Evolutionary conservation across 2,329 filamentous ascomycete genomes (phyloP).

Genomic region (Hymenoscyphus linearis): DNA sequence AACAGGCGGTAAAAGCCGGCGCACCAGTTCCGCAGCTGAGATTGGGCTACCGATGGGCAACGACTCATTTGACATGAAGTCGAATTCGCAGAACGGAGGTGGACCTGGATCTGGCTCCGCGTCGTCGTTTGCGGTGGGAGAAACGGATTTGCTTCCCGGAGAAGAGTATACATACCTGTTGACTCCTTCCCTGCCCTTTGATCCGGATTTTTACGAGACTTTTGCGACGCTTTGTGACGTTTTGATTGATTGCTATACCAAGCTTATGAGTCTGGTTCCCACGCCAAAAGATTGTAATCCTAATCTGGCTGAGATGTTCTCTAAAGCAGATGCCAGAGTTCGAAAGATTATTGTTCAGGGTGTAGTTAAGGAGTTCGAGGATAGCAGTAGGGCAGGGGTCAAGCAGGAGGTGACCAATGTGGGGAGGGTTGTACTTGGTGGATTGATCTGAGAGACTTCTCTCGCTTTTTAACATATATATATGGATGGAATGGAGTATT

Average conservation of each 20-base stretch:
- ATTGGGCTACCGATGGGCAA: constrained; percentile 49
- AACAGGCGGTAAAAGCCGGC: constrained; percentile 48
- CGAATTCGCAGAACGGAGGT: constrained; percentile 36
- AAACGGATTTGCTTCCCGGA: constrained; percentile 65
- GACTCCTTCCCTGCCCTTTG: constrained; percentile 89
- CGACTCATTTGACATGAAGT: constrained; percentile 43
- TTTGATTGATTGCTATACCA: constrained; percentile 84
- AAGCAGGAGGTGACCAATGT: constrained; percentile 80
- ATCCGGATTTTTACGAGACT: constrained; percentile 94
- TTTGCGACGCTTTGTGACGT: constrained; percentile 95
- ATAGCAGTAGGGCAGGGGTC: constrained; percentile 68
- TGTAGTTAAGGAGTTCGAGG: constrained; percentile 89
- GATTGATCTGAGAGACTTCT: constrained; percentile 55
- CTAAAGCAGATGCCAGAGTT: constrained; percentile 80
- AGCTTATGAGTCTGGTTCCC: constrained; percentile 69
- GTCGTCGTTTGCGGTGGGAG: constrained; percentile 47
- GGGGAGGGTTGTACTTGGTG: constrained; percentile 83
- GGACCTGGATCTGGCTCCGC: constrained; percentile 33
- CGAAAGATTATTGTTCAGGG: constrained; percentile 85
- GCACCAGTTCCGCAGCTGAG: constrained; percentile 55
- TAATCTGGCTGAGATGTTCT: constrained; percentile 74
- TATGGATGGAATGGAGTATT: constrained; percentile 5
- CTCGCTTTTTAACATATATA: neutral
- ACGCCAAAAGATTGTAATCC: constrained; percentile 67
- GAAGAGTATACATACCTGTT: constrained; percentile 86